Conservation (phyloP, 2,329 filamentous ascomycete genomes). For the Chrysosphaeria jannelii region DNA sequence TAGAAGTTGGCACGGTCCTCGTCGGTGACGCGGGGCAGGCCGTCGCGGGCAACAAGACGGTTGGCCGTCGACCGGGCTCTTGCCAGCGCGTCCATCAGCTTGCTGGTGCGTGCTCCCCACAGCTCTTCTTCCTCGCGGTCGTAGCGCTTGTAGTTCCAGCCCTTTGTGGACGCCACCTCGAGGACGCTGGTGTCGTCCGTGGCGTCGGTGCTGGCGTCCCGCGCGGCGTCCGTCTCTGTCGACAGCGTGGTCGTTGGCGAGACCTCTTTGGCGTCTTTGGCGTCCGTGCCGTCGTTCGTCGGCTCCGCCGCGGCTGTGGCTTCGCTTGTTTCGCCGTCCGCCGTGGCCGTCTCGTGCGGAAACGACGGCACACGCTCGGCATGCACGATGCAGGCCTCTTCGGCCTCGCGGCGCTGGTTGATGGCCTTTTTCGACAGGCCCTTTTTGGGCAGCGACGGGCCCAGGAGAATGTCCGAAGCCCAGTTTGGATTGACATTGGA, state of each 20-base stretch:
- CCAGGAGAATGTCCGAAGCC: slow-evolving; percentile 60
- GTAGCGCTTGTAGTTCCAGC: slow-evolving; percentile 53
- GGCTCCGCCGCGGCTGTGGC: slow-evolving; percentile 2
- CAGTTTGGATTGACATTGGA: slow-evolving; percentile 75
- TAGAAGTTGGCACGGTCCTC: slow-evolving; percentile 27
- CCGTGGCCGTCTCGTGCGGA: slow-evolving; percentile 25
- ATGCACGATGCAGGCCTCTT: background rate
- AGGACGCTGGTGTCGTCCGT: slow-evolving; percentile 16
- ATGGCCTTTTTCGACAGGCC: slow-evolving; percentile 13
- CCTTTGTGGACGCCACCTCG: slow-evolving; percentile 11
- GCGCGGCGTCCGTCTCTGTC: background rate
- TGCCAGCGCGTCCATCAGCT: slow-evolving; percentile 24
- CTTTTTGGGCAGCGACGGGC: slow-evolving; percentile 41
- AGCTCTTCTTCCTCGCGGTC: slow-evolving; percentile 71
- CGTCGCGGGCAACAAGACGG: slow-evolving; percentile 18
- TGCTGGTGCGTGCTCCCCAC: slow-evolving; percentile 34
- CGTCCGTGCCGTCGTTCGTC: background rate
- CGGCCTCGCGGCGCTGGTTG: background rate
- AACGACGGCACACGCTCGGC: slow-evolving; percentile 27
- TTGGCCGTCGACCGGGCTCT: slow-evolving; percentile 26
- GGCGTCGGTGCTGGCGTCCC: background rate
- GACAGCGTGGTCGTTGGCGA: background rate
- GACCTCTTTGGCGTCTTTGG: background rate
- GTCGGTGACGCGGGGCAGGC: slow-evolving; percentile 11
- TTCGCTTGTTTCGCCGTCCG: slow-evolving; percentile 13